Conservation (phyloP, 2,329 filamentous ascomycete genomes). For the Cyphellophora europaea region DNA sequence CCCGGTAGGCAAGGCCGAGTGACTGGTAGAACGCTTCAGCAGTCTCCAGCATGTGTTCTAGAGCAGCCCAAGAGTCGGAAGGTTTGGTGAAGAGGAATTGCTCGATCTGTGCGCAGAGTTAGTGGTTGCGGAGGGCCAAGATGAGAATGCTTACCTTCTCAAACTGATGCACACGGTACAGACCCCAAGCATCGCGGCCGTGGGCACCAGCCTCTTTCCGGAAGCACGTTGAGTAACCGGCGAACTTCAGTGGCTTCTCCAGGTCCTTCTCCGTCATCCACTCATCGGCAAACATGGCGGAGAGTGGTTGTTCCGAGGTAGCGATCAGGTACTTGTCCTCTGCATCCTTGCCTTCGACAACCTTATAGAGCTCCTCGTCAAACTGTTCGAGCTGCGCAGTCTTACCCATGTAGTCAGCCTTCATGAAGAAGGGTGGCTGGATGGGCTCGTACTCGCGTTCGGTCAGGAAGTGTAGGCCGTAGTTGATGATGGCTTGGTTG, state of each 20-base stretch:
- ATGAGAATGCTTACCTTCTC: slow-evolving; percentile 54
- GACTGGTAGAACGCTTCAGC: slow-evolving; percentile 95
- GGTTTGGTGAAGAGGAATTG: slow-evolving; percentile 76
- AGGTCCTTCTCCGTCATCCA: slow-evolving; percentile 80
- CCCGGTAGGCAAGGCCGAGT: slow-evolving; percentile 77
- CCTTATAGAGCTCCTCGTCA: slow-evolving; percentile 97
- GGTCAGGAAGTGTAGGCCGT: slow-evolving; percentile 81
- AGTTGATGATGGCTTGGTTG: slow-evolving; percentile 90
- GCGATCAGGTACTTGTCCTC: slow-evolving; percentile 79
- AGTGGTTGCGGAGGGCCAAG: slow-evolving; percentile 13
- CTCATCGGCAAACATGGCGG: slow-evolving; percentile 83
- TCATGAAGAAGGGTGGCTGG: slow-evolving; percentile 89
- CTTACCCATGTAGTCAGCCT: slow-evolving; percentile 93
- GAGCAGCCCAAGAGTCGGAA: slow-evolving; percentile 84
- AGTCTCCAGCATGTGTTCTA: slow-evolving; percentile 82
- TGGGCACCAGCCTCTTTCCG: slow-evolving; percentile 89
- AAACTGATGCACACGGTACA: slow-evolving; percentile 97
- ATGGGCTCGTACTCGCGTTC: slow-evolving; percentile 72
- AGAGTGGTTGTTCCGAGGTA: slow-evolving; percentile 91
- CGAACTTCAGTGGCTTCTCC: slow-evolving; percentile 66
- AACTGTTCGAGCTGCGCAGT: slow-evolving; percentile 96
- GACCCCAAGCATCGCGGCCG: slow-evolving; percentile 90
- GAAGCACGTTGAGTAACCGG: slow-evolving; percentile 92
- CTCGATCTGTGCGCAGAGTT: too few relatives aligned
- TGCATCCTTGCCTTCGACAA: slow-evolving; percentile 71